Evolutionary conservation across 371 early-diverging fungal genomes (phyloP).

Genomic region (Dinochytrium kinnereticum): DNA sequence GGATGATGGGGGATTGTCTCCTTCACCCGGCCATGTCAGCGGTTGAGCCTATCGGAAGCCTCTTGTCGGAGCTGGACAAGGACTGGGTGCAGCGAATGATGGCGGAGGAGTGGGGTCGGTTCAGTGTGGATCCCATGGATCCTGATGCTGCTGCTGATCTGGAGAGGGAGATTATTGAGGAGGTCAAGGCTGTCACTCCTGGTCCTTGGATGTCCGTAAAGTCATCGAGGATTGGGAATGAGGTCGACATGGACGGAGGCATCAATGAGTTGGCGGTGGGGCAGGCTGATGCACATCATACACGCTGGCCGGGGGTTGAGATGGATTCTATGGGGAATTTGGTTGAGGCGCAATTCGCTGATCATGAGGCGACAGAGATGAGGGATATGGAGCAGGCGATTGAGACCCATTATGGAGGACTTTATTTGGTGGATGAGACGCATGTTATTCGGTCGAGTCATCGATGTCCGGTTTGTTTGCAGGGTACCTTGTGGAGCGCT

Average conservation of each 20-base stretch:
- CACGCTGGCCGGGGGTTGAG: background rate
- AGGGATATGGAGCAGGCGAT: constrained; percentile 1
- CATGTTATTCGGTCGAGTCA: background rate
- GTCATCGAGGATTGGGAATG: background rate
- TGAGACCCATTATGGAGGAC: constrained; percentile 1
- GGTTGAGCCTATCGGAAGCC: background rate
- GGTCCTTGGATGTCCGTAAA: background rate
- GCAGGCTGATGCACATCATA: background rate
- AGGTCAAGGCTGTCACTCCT: constrained; percentile 5
- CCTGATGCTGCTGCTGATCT: constrained; percentile 1
- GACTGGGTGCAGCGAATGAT: background rate
- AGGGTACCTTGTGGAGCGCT: constrained; percentile 7
- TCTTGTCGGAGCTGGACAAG: background rate
- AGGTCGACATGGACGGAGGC: background rate
- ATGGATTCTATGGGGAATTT: background rate
- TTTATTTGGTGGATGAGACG: background rate
- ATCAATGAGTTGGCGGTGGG: constrained; percentile 2
- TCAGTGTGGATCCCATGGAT: background rate
- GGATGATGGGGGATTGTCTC: background rate
- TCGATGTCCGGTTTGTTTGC: constrained; percentile 1
- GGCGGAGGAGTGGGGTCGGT: constrained; percentile 8
- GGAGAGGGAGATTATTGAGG: constrained; percentile 1
- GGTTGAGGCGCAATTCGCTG: background rate
- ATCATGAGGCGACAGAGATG: background rate
- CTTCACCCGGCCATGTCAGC: background rate